Base-by-base conservation (phyloP, 768 basidiomycete species). In the Amanita polypyramis region DNA sequence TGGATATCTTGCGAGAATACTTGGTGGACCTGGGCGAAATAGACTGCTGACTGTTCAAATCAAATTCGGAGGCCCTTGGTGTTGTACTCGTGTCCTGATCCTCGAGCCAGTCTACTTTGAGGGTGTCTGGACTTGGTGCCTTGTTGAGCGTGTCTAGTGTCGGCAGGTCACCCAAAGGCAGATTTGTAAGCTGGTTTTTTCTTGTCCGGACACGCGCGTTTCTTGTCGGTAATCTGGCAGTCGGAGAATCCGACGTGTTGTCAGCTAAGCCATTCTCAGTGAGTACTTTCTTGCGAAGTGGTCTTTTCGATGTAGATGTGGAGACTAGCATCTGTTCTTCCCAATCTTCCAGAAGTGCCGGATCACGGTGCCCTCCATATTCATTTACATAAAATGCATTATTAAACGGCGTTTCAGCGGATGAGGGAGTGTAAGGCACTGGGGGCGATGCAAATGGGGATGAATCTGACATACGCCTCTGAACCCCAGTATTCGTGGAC, bases 31-130 rank as follows among this genome's bases (percentile, higher is more conserved):
- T 55, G 30, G 60, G 53, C 5, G 68, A 58, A 11, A 63, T 58
- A 9, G 61, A 49, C 14, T 65, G 57, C 8, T 60, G 56, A 40
- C 57, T 62, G 3, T 59, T 60, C 11, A 60, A 55, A 19, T 71
- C 70, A 56, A 85, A 82, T 11, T 56, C 67, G 17, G 67, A 56
- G 15, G 75, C 75, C 47, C 66, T 77, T 2, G 85, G 86, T 4
- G 85, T 88, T 37, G 65, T 65, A 15, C 67, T 64, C 27, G 55
- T 56, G 19, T 82, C 80, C 17, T 66, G 62, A 15, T 68, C 67
- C 12, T 80, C 77, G 29, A 72, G 69, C 70, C 73, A 77, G 38
- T 79, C 76, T 2, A 79, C 77, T 2, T 61, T 66, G 41, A 80
- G 62, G 9, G 65, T 67, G 38, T 72, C 74, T 2, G 74, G 70